Conservation (phyloP, 768 basidiomycete species). For the Albatrellus ellisii region DNA sequence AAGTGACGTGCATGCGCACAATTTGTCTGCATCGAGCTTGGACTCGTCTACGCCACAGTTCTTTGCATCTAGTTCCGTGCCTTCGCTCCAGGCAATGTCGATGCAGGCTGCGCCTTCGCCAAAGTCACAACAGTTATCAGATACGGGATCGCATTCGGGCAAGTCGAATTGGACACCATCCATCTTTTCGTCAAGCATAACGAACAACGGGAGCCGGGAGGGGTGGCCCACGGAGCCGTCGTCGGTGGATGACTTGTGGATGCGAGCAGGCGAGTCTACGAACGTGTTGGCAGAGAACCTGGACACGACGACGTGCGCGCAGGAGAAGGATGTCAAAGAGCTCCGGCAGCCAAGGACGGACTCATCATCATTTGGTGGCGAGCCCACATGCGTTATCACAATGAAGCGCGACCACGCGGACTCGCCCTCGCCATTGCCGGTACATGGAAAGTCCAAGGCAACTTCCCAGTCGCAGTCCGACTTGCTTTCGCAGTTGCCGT, state of each 20-base stretch:
- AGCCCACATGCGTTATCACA: conserved; percentile 3
- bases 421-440: conserved; percentile 3
- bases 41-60: too few relatives aligned
- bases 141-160: too few relatives aligned
- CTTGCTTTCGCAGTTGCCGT: too few relatives aligned
- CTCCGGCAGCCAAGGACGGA: conserved; percentile 9
- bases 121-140: too few relatives aligned
- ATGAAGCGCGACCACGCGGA: neutral
- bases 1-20: neutral
- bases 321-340: conserved; percentile 3
- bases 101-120: neutral
- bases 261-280: neutral
- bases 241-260: conserved; percentile 7
- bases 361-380: too few relatives aligned
- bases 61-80: neutral
- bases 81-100: neutral
- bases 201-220: too few relatives aligned
- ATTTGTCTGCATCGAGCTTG: neutral
- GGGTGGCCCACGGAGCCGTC: conserved; percentile 12
- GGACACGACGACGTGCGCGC: neutral
- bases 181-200: too few relatives aligned
- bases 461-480: conserved; percentile 7
- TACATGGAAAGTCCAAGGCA: too few relatives aligned
- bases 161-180: too few relatives aligned
- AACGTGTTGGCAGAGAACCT: neutral